Base-by-base conservation (phyloP, 768 basidiomycete species). In the Hortiboletus flavorubellus region DNA sequence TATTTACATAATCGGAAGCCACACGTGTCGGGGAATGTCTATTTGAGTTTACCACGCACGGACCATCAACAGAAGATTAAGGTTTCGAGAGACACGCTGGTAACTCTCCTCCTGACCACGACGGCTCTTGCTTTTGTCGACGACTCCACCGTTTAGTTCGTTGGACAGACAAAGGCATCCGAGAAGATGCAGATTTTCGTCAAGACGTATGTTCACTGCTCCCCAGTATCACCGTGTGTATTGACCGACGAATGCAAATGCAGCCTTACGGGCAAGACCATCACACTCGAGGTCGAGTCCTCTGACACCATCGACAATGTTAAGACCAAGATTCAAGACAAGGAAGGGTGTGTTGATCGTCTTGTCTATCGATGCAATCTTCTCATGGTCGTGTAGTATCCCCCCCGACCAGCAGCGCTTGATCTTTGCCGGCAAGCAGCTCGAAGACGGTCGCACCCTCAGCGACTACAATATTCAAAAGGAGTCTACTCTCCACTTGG, bases 371-470 rank as follows among this genome's bases (percentile, higher is more conserved):
- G 16, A 31, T 42, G 38, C 8, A 35, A 10, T 6, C 12, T 2
- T 49, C 46, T 68, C 16, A 65, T 33, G 40, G 16, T 48, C 18
- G 38, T 26, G 33, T 61, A 91, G 91, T 26, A 93, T 93, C 51
- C 90, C 91, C 53, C 91, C 89, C 62, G 93, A 96, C 77, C 93
- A 95, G 75, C 95, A 98, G 75, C 93, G 96, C 64, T 74, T 98
- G 76, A 98, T 98, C 80, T 99, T 98, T 72, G 96, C 96, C 51
- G 96, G 96, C 65, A 98, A 99, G 80, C 96, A 98, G 75, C 89
- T 99, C 65, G 96, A 98, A 80, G 97, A 99, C 76, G 97, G 97
- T 60, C 90, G 94, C 73, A 98, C 91, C 58, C 87, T 94, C 58
- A 88, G 77, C 72, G 92, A 93, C 79, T 95, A 95, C 76, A 95